phyloP scores from a whole-genome alignment of 2,329 filamentous ascomycete species.

The Claviceps sp. region DNA sequence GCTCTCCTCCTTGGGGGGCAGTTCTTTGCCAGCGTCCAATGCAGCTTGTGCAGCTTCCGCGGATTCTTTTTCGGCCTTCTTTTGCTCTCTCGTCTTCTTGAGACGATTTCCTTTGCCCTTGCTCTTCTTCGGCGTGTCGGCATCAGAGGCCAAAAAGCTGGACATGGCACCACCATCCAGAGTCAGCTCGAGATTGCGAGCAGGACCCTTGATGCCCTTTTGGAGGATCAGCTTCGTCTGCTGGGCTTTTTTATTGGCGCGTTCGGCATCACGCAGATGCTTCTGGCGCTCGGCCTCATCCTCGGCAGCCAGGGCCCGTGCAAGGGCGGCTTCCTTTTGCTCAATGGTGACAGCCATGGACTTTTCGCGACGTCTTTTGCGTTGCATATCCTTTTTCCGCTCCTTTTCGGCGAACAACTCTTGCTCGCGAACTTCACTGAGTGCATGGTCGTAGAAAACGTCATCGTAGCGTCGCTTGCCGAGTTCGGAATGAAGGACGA shows the following conservation, averaged over 20 bases:
- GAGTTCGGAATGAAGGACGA: constrained; percentile 53
- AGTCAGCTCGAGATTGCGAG: constrained; percentile 58
- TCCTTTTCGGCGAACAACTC: constrained; percentile 94
- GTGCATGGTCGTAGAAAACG: constrained; percentile 64
- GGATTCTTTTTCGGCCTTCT: constrained; percentile 66
- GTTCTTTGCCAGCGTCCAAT: constrained; percentile 63
- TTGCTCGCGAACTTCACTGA: constrained; percentile 76
- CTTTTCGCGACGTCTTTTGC: constrained; percentile 89
- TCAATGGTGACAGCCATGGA: constrained; percentile 89
- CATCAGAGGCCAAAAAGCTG: constrained; percentile 60
- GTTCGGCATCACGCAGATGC: constrained; percentile 72
- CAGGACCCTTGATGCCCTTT: constrained; percentile 71
- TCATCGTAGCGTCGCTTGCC: constrained; percentile 67
- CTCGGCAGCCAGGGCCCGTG: constrained; percentile 62
- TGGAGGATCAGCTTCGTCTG: constrained; percentile 80
- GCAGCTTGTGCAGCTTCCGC: constrained; percentile 82
- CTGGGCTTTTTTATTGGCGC: constrained; percentile 83
- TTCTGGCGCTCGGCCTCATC: constrained; percentile 74
- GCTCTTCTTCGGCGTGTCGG: constrained; percentile 38
- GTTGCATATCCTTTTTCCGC: constrained; percentile 99
- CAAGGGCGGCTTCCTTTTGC: constrained; percentile 71
- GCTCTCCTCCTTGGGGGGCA: constrained; percentile 42
- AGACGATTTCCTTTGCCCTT: constrained; percentile 53
- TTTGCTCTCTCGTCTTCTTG: constrained; percentile 84
- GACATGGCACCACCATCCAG: constrained; percentile 76